These are phyloP conservation scores for Paracoccidioides brasiliensis DNA, from an alignment of 2,329 filamentous ascomycete species.

Conservation along the genomic window DNA sequence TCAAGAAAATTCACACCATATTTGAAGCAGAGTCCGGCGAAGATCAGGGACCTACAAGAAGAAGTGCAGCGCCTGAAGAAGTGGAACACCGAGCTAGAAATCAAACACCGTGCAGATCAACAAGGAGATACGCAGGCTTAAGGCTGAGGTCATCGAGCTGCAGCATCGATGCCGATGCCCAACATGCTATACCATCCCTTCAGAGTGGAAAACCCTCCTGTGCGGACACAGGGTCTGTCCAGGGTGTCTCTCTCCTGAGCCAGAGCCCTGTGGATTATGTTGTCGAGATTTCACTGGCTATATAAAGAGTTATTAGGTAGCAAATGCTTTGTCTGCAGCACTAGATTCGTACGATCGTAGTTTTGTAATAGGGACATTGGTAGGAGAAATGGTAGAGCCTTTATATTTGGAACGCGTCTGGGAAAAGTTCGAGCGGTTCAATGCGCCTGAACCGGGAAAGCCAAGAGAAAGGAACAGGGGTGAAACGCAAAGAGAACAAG, in stretches of 20 bases:
- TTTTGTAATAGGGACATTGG: too few species aligned
- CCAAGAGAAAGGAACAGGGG: too few species aligned
- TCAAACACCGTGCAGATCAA: slow-evolving; percentile 4
- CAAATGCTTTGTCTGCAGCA: too few species aligned
- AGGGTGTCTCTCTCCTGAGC: slow-evolving; percentile 1
- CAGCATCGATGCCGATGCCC: slow-evolving; percentile 3
- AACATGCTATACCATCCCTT: slow-evolving; percentile 3
- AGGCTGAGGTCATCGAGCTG: slow-evolving; percentile 1
- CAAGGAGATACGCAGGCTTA: neutral
- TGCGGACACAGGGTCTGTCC: slow-evolving; percentile 3
- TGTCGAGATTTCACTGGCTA: slow-evolving; percentile 2
- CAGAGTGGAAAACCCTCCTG: slow-evolving; percentile 1
- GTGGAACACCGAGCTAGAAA: slow-evolving; percentile 3
- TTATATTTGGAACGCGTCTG: too few species aligned
- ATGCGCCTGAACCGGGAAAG: too few species aligned
- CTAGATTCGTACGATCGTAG: too few species aligned
- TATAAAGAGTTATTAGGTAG: slow-evolving; percentile 1
- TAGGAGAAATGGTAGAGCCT: too few species aligned
- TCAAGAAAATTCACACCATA: slow-evolving; percentile 2
- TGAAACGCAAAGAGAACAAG: too few species aligned
- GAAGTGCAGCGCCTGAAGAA: slow-evolving; percentile 3
- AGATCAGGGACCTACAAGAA: slow-evolving; percentile 2
- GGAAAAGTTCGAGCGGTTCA: too few species aligned
- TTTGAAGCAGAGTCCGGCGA: slow-evolving; percentile 2
- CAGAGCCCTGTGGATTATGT: slow-evolving; percentile 2